Evolutionary conservation across 768 basidiomycete species (phyloP).

Genomic region (Cantharellus cinnabarinus): DNA sequence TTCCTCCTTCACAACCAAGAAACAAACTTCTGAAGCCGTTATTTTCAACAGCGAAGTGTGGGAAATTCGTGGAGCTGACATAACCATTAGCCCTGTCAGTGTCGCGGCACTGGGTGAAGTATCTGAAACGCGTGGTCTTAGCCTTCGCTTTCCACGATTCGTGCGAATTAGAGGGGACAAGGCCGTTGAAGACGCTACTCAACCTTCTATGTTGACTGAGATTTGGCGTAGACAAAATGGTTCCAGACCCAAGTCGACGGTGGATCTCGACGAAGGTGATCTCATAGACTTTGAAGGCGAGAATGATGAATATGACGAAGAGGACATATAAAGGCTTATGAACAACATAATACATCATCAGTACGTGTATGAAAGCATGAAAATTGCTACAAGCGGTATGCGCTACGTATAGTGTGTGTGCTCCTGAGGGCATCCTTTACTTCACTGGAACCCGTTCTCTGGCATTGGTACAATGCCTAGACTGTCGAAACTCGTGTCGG

Average conservation of each 20-base stretch:
- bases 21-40: not conserved
- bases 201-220: constrained; percentile 42
- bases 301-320: constrained; percentile 9
- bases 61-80: constrained; percentile 48
- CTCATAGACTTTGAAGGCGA: constrained; percentile 29
- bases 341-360: not conserved
- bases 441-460: no score
- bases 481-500: not conserved
- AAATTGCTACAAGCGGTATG: not conserved
- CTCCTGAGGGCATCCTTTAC: no score
- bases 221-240: constrained; percentile 48
- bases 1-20: not conserved
- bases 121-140: constrained; percentile 37
- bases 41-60: constrained; percentile 37
- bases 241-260: constrained; percentile 14
- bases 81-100: constrained; percentile 74
- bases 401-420: no score
- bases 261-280: constrained; percentile 36
- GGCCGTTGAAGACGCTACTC: constrained; percentile 46
- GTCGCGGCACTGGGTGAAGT: constrained; percentile 49
- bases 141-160: constrained; percentile 78
- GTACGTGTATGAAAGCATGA: not conserved
- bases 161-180: constrained; percentile 58
- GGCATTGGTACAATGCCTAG: not conserved
- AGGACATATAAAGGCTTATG: not conserved